These are phyloP conservation scores for Pleurotus ostreatus DNA, from an alignment of 768 basidiomycete genomes.

Conservation along the genomic window DNA sequence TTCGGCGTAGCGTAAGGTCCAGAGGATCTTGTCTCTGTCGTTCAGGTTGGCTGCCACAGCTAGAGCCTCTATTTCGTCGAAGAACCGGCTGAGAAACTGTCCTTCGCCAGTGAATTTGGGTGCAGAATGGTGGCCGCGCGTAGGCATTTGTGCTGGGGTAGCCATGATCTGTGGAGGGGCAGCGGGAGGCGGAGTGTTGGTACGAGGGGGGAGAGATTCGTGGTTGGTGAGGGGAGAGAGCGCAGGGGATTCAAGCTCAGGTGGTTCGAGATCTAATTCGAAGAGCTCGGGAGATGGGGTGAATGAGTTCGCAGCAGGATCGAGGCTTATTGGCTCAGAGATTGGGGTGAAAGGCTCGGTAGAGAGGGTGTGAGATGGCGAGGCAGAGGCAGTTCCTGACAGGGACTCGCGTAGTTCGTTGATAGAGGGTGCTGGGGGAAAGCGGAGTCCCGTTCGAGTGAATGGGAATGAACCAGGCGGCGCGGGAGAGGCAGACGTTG, in stretches of 20 bases:
- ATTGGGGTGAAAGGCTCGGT: not conserved
- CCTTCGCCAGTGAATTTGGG: not conserved
- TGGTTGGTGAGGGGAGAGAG: not conserved
- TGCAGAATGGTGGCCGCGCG: not conserved
- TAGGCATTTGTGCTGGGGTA: not conserved
- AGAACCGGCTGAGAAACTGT: not conserved
- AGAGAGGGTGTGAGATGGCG: not conserved
- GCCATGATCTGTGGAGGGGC: not conserved
- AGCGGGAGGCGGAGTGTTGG: not conserved
- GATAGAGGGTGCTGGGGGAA: not conserved
- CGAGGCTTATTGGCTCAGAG: not conserved
- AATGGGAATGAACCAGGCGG: slow-evolving; percentile 1
- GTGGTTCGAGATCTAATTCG: not conserved
- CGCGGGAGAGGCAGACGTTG: not conserved
- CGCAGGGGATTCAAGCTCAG: not conserved
- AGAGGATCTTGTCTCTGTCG: not conserved
- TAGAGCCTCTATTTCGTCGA: not conserved
- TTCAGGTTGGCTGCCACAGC: not conserved
- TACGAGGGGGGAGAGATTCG: not conserved
- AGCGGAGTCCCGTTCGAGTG: not conserved
- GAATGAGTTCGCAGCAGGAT: not conserved
- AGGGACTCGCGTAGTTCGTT: not conserved
- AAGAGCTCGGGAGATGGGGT: not conserved
- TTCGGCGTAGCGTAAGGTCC: not conserved
- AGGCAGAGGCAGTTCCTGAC: not conserved